A percentile compares a stretch with the other conserved stretches of the same genome.
Conservation (phyloP, 768 basidiomycete genomes). For the Boletus subcaerulescens region DNA sequence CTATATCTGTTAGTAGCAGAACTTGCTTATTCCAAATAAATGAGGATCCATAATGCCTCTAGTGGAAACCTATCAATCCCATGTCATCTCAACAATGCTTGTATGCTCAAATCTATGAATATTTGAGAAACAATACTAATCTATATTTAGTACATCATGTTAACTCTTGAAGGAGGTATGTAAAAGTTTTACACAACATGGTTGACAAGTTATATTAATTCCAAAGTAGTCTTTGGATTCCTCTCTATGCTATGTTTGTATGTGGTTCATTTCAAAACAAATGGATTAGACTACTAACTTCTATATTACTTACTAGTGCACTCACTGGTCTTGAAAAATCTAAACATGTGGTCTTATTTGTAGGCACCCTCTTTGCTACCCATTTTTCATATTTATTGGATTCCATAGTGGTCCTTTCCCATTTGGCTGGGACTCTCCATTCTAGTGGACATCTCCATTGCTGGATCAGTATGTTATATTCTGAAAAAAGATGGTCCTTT, state of each 20-base stretch:
- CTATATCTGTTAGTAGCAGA: constrained; percentile 17
- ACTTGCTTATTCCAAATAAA: background rate
- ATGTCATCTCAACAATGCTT: constrained; percentile 8
- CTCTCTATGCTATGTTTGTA: constrained; percentile 9
- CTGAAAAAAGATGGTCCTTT: constrained; percentile 9
- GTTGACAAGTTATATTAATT: background rate
- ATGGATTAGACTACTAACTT: background rate
- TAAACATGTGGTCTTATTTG: background rate
- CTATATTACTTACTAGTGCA: background rate
- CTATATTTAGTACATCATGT: constrained; percentile 9
- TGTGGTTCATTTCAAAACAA: background rate
- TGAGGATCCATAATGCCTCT: background rate
- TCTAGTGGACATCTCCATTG: constrained; percentile 21
- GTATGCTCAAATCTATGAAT: constrained; percentile 10
- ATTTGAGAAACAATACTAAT: background rate
- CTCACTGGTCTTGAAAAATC: background rate
- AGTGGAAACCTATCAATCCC: constrained; percentile 9
- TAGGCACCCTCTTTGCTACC: background rate
- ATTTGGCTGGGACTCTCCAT: constrained; percentile 23
- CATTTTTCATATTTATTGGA: background rate
- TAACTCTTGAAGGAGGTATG: constrained; percentile 23
- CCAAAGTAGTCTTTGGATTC: constrained; percentile 15
- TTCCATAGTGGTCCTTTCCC: constrained; percentile 18
- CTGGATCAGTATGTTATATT: constrained; percentile 16
- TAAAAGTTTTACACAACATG: background rate